Conservation (phyloP, 306 rosid species). For the Oxytropis ochrocephala region DNA sequence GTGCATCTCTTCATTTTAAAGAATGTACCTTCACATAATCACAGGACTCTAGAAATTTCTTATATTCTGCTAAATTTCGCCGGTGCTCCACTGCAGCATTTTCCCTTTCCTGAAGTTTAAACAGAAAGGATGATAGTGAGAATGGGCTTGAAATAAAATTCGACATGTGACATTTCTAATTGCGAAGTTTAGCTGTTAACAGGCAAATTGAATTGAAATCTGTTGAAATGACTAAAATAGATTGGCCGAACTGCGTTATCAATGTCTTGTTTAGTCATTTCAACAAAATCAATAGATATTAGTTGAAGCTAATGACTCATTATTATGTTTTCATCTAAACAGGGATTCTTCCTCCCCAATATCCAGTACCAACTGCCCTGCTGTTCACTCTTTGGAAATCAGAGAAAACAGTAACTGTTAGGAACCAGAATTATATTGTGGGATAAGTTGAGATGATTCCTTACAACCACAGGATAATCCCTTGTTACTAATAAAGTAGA, state of each 20-base stretch:
- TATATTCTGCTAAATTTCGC: slow-evolving; percentile 61
- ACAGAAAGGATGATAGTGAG: slow-evolving; percentile 2
- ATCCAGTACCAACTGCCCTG: not conserved
- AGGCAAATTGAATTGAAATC: not conserved
- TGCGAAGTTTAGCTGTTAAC: not conserved
- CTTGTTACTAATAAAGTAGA: no score
- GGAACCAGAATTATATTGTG: no score
- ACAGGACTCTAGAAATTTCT: slow-evolving; percentile 74
- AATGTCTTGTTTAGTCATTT: no score
- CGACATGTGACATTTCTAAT: not conserved
- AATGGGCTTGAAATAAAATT: not conserved
- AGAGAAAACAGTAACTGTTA: not conserved
- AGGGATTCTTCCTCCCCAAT: not conserved
- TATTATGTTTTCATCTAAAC: not conserved
- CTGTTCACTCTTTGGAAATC: not conserved
- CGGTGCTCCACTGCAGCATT: slow-evolving; percentile 81
- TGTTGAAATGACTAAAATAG: no score
- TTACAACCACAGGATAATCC: no score
- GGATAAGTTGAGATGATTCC: no score
- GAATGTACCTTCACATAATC: slow-evolving; percentile 75
- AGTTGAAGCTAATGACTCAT: not conserved
- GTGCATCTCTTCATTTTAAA: not conserved
- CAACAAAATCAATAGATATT: not conserved
- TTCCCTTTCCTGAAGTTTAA: slow-evolving; percentile 73
- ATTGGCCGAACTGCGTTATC: no score